A percentile compares a stretch with the other conserved stretches of the same genome.
Evolutionary conservation across 129 eudicot species (phyloP).

Genomic region (Centaurea solstitialis): DNA sequence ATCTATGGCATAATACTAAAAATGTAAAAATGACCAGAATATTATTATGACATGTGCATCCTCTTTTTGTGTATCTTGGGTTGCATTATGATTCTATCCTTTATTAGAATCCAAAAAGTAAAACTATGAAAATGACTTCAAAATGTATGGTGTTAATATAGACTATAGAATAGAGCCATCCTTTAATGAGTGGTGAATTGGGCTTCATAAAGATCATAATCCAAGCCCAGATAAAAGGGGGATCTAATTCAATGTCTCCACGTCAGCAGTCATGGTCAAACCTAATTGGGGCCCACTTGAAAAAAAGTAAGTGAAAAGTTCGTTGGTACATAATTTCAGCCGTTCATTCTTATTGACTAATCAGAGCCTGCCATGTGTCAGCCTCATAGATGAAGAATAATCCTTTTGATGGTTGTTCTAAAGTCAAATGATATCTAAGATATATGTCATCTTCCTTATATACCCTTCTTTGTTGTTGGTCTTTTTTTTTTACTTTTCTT

Average conservation of each 20-base stretch:
- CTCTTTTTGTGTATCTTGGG: neutral
- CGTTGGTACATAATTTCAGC: constrained; percentile 1
- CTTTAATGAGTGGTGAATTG: neutral
- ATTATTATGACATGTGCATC: neutral
- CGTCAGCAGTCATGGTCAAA: neutral
- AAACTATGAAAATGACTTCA: neutral
- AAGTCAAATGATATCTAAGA: neutral
- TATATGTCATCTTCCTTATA: neutral
- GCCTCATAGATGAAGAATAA: neutral
- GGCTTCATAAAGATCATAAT: neutral
- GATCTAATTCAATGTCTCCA: neutral
- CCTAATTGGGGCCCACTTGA: neutral
- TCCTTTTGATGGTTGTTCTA: neutral
- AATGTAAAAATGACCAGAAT: too few species aligned
- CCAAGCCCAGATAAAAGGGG: neutral
- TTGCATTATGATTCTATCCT: neutral
- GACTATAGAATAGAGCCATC: neutral
- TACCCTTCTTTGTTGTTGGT: neutral
- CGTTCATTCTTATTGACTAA: neutral
- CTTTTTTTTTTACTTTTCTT: too few species aligned
- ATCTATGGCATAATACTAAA: too few species aligned
- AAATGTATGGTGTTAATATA: neutral
- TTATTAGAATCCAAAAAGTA: too few species aligned
- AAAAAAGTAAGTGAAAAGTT: constrained; percentile 17
- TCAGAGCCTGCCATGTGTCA: neutral